Conservation (phyloP, 2,329 filamentous ascomycete genomes). For the Arthroderma uncinatum region DNA sequence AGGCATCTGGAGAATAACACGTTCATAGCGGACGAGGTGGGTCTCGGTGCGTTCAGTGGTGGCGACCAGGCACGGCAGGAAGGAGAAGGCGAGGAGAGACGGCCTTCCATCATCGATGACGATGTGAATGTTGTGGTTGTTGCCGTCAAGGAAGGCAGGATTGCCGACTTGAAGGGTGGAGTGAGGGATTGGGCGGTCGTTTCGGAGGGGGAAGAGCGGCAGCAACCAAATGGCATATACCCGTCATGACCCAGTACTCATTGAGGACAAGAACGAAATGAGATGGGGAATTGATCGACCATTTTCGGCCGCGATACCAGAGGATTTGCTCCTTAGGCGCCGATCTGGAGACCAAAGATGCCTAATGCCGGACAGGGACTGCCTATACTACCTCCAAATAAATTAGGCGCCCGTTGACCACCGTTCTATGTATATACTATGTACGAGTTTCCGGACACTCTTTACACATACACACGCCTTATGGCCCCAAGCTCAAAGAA, state of each 20-base stretch:
- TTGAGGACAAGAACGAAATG: too few relatives aligned
- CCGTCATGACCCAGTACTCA: too few relatives aligned
- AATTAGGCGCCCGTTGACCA: too few relatives aligned
- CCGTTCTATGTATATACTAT: too few relatives aligned
- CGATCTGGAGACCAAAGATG: too few relatives aligned
- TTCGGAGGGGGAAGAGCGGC: conserved; percentile 21
- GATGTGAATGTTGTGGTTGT: conserved; percentile 83
- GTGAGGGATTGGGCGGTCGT: conserved; percentile 63
- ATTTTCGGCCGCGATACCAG: too few relatives aligned
- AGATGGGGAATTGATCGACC: too few relatives aligned
- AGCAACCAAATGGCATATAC: neutral
- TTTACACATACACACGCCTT: neutral
- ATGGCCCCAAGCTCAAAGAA: neutral
- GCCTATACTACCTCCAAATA: too few relatives aligned
- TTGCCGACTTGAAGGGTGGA: conserved; percentile 90
- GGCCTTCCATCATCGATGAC: conserved; percentile 52
- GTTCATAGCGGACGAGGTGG: conserved; percentile 47
- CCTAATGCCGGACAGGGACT: too few relatives aligned
- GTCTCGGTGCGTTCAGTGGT: conserved; percentile 34
- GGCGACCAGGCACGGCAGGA: conserved; percentile 12
- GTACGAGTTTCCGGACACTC: too few relatives aligned
- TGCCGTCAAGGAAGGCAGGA: conserved; percentile 69
- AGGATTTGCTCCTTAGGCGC: too few relatives aligned
- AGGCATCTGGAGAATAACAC: conserved; percentile 87
- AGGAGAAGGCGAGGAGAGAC: conserved; percentile 21